Percentiles rank a stretch among this genome's conserved stretches.
Evolutionary conservation across 805 yeast species (phyloP).

Genomic region (Candida endomychidarum): DNA sequence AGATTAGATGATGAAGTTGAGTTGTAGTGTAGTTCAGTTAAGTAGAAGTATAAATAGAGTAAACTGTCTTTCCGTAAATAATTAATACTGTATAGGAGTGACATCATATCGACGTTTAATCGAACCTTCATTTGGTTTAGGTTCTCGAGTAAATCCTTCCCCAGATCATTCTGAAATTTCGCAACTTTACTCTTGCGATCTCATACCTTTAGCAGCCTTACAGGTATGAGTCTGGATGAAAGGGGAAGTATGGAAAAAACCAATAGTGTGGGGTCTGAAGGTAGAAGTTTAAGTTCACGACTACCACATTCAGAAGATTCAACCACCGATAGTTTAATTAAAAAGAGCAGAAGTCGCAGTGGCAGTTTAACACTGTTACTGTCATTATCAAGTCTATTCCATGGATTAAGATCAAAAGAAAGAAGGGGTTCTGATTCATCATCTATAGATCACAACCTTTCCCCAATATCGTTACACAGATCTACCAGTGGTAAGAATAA

Average conservation of each 20-base stretch:
- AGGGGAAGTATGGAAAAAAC: conserved; percentile 6
- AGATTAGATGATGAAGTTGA: conserved; percentile 50
- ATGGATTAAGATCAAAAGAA: conserved; percentile 19
- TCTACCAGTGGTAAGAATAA: conserved; percentile 4
- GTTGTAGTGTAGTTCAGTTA: background rate
- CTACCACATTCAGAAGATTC: background rate
- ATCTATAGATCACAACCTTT: conserved; percentile 3
- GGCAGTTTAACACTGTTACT: conserved; percentile 14
- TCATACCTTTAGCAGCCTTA: too few species aligned
- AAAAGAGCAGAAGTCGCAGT: conserved; percentile 6
- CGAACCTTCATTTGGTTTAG: too few species aligned
- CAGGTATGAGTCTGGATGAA: conserved; percentile 1
- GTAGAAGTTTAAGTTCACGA: conserved; percentile 2
- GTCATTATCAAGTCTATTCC: conserved; percentile 25
- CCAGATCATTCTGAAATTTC: too few species aligned
- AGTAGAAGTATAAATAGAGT: too few species aligned
- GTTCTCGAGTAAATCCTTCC: too few species aligned
- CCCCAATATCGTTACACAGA: background rate
- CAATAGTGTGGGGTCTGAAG: conserved; percentile 1
- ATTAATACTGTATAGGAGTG: too few species aligned
- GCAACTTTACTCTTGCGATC: too few species aligned
- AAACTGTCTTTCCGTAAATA: too few species aligned
- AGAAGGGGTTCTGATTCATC: conserved; percentile 9
- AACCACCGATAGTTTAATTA: background rate
- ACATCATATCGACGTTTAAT: too few species aligned